phyloP scores from a whole-genome alignment of 495 filamentous ascomycete genomes.

The Ramalina peruviana region DNA sequence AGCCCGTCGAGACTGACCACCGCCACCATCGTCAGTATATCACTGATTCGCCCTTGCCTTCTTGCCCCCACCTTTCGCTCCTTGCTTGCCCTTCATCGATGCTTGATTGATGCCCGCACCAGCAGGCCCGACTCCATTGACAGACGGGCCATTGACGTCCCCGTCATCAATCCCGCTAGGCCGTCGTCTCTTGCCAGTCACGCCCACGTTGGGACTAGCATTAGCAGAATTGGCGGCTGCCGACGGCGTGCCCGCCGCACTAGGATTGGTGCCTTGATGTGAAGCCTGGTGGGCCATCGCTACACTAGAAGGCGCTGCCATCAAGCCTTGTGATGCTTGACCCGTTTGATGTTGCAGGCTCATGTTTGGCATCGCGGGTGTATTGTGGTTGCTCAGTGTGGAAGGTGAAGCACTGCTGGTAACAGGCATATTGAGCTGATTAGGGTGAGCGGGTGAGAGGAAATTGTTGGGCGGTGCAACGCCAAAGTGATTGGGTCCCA shows the following conservation, averaged over 20 bases:
- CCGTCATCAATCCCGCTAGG: slow-evolving; percentile 64
- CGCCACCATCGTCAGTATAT: too few relatives aligned
- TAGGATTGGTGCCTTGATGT: slow-evolving; percentile 50
- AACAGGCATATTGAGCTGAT: slow-evolving; percentile 32
- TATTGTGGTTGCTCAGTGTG: slow-evolving; percentile 12
- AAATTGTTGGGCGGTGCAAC: slow-evolving; percentile 30
- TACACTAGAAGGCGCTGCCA: slow-evolving; percentile 17
- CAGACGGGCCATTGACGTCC: slow-evolving; percentile 41
- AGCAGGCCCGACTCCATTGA: slow-evolving; percentile 32
- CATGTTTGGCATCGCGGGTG: slow-evolving; percentile 18
- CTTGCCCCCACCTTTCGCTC: slow-evolving; percentile 29
- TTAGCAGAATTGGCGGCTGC: slow-evolving; percentile 52
- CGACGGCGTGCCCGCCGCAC: slow-evolving; percentile 35
- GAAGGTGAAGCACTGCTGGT: slow-evolving; percentile 34
- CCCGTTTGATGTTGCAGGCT: slow-evolving; percentile 30
- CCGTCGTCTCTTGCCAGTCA: slow-evolving; percentile 60
- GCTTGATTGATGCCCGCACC: slow-evolving; percentile 7
- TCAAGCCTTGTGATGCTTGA: neutral
- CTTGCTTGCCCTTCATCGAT: slow-evolving; percentile 39
- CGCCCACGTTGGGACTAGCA: slow-evolving; percentile 62
- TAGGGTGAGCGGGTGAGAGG: slow-evolving; percentile 34
- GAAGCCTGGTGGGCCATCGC: slow-evolving; percentile 61
- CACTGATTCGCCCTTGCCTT: neutral
- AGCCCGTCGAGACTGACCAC: too few relatives aligned
- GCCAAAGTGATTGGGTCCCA: slow-evolving; percentile 18